A percentile compares a stretch with the other conserved stretches of the same genome.
Evolutionary conservation across 768 basidiomycete genomes (phyloP).

Genomic region (Chiua virens): DNA sequence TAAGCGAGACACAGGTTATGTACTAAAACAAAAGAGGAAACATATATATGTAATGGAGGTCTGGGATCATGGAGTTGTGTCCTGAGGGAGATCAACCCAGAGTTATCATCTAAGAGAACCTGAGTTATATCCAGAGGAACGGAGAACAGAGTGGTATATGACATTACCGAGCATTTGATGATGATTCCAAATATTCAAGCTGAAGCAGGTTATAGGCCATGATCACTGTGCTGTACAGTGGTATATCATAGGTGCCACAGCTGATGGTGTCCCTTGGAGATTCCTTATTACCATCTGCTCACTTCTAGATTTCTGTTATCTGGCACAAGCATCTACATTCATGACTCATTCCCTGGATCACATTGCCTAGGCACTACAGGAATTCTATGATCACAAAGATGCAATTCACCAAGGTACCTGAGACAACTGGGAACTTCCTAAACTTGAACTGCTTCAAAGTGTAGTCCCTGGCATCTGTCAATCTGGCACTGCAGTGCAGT

Average conservation of each 20-base stretch:
- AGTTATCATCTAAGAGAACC: too few species aligned
- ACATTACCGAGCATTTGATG: constrained; percentile 37
- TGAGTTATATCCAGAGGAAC: too few species aligned
- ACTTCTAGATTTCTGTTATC: constrained; percentile 40
- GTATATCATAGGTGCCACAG: constrained; percentile 16
- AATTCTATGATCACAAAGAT: constrained; percentile 39
- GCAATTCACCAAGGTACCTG: constrained; percentile 17
- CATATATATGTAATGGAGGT: too few species aligned
- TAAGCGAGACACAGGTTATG: too few species aligned
- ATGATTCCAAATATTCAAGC: constrained; percentile 39
- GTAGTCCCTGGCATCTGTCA: neutral
- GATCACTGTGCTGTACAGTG: constrained; percentile 17
- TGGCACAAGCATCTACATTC: constrained; percentile 37
- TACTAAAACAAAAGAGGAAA: too few species aligned
- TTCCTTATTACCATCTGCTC: constrained; percentile 16
- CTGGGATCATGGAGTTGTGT: too few species aligned
- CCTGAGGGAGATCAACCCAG: too few species aligned
- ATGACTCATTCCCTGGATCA: constrained; percentile 24
- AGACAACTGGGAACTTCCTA: neutral
- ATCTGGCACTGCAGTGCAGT: constrained; percentile 6
- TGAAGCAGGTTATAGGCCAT: constrained; percentile 14
- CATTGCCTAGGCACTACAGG: constrained; percentile 26
- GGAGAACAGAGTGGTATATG: too few species aligned
- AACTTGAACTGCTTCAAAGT: neutral
- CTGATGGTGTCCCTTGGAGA: neutral